phyloP scores from a whole-genome alignment of 345 rosid genomes.

The Ceriops decandra region DNA sequence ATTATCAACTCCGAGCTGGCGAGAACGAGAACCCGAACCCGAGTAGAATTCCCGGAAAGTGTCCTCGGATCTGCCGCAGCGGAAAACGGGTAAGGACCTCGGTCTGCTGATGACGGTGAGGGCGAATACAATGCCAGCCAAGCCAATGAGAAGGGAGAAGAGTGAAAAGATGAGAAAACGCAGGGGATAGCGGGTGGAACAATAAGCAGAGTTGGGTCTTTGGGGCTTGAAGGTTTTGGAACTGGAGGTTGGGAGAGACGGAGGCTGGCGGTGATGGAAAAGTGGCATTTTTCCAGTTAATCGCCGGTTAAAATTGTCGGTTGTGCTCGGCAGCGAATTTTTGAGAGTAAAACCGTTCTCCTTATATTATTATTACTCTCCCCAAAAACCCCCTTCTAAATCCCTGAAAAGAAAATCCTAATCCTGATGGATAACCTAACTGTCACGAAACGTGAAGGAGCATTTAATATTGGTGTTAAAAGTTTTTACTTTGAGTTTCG shows the following conservation, averaged over 20 bases:
- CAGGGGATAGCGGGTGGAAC: conserved; percentile 29
- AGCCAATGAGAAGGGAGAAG: conserved; percentile 51
- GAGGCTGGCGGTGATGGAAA: conserved; percentile 43
- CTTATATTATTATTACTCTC: background rate
- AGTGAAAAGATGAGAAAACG: conserved; percentile 49
- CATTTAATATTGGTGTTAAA: too few species aligned
- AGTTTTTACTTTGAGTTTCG: too few species aligned
- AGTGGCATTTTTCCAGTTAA: conserved; percentile 37
- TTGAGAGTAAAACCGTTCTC: background rate
- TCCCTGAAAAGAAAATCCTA: too few species aligned
- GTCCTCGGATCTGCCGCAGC: conserved; percentile 62
- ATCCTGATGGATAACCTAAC: too few species aligned
- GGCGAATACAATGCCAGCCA: conserved; percentile 58
- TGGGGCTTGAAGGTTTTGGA: conserved; percentile 45
- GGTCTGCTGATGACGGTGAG: conserved; percentile 37
- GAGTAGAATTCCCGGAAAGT: conserved; percentile 45
- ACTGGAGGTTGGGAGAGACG: conserved; percentile 28
- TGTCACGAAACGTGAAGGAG: too few species aligned
- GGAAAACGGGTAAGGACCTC: conserved; percentile 38
- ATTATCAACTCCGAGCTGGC: conserved; percentile 32
- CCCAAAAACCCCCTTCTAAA: background rate
- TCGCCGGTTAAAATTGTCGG: too few species aligned
- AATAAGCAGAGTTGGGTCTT: conserved; percentile 27
- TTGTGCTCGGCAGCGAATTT: background rate
- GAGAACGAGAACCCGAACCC: conserved; percentile 17